These are phyloP conservation scores for Singerocomus rubriflavus DNA, from an alignment of 1,284 basidiomycete genomes.

Conservation along the genomic window DNA sequence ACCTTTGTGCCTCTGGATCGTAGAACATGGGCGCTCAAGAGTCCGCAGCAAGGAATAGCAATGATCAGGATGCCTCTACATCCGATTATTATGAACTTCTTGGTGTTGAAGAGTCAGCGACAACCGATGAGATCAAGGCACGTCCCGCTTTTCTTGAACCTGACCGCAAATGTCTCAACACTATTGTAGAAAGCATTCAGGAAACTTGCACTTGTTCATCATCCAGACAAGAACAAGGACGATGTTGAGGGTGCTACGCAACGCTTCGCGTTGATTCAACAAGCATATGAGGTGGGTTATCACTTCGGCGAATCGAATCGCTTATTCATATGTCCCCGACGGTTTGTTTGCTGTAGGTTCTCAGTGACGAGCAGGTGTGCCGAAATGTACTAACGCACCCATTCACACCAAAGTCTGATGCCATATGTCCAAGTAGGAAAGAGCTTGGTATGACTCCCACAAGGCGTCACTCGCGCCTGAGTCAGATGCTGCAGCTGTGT, in stretches of 20 bases:
- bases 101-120: constrained; percentile 76
- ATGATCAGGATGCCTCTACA: constrained; percentile 29
- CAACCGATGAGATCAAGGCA: constrained; percentile 86
- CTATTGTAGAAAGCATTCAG: constrained; percentile 70
- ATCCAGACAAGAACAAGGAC: constrained; percentile 86
- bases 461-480: constrained; percentile 81
- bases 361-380: constrained; percentile 89
- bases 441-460: constrained; percentile 98
- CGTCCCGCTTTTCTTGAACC: constrained; percentile 14
- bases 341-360: constrained; percentile 47
- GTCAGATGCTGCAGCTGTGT: constrained; percentile 78
- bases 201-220: constrained; percentile 79
- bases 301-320: neutral
- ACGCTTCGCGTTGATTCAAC: constrained; percentile 86
- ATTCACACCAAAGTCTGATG: constrained; percentile 15
- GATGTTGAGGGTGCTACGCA: constrained; percentile 85
- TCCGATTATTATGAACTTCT: constrained; percentile 81
- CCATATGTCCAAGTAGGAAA: constrained; percentile 64
- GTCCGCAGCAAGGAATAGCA: constrained; percentile 46
- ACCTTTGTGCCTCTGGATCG: neutral
- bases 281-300: constrained; percentile 81
- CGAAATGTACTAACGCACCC: constrained; percentile 2
- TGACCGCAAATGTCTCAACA: constrained; percentile 5
- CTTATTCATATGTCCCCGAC: neutral
- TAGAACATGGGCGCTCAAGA: constrained; percentile 64